Percentiles rank a stretch among this genome's conserved stretches.
Evolutionary conservation across 2,329 filamentous ascomycete species (phyloP).

Genomic region (Aspergillus sp.): DNA sequence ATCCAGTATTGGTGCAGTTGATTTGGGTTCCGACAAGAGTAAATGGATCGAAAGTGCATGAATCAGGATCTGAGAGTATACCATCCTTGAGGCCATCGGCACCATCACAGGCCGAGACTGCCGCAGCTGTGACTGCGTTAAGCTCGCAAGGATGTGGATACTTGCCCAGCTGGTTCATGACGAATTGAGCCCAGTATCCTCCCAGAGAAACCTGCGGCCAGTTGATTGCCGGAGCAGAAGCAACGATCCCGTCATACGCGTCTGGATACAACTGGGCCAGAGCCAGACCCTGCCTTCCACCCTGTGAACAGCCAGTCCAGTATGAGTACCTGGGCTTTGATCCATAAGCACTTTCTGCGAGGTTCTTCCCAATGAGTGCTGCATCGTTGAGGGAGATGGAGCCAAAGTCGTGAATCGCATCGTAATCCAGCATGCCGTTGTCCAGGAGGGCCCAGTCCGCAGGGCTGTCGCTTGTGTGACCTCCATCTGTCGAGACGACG

Average conservation of each 20-base stretch:
- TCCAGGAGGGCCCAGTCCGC: background rate
- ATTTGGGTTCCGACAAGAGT: constrained; percentile 2
- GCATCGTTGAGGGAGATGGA: constrained; percentile 22
- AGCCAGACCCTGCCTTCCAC: constrained; percentile 10
- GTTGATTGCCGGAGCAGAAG: constrained; percentile 45
- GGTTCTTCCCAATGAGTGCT: constrained; percentile 11
- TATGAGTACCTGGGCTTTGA: constrained; percentile 6
- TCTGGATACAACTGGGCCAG: constrained; percentile 48
- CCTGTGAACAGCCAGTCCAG: constrained; percentile 11
- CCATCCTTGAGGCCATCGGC: constrained; percentile 7
- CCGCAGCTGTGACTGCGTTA: constrained; percentile 2
- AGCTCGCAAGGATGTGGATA: constrained; percentile 6
- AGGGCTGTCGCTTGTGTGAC: background rate
- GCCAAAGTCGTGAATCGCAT: background rate
- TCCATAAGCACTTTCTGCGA: constrained; percentile 4
- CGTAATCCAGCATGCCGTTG: background rate
- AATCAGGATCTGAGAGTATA: constrained; percentile 1
- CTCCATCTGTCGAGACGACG: background rate
- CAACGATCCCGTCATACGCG: constrained; percentile 54
- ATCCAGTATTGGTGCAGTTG: background rate
- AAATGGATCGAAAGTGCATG: constrained; percentile 5
- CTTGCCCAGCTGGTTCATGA: constrained; percentile 2
- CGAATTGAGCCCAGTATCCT: constrained; percentile 4
- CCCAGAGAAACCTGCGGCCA: constrained; percentile 22
- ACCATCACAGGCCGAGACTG: constrained; percentile 3